phyloP scores from a whole-genome alignment of 306 rosid genomes.

The Ceratonia siliqua region DNA sequence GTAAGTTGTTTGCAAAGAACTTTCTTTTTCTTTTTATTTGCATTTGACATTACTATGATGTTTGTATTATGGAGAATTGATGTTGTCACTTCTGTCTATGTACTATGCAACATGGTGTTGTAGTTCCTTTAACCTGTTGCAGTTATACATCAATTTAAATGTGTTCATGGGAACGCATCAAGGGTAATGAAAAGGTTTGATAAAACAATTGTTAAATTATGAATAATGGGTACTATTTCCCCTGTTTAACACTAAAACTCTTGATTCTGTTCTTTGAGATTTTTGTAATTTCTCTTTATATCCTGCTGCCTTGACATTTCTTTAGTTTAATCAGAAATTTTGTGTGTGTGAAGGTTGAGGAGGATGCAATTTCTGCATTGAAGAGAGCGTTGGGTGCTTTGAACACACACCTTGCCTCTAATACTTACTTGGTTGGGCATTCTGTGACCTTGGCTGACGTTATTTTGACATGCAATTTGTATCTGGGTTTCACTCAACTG shows the following conservation, averaged over 20 bases:
- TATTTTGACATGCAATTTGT: conserved; percentile 50
- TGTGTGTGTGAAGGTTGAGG: conserved; percentile 67
- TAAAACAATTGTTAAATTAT: background rate
- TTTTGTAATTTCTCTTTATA: background rate
- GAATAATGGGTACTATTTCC: background rate
- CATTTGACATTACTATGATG: background rate
- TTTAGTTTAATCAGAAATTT: background rate
- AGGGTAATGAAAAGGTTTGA: background rate
- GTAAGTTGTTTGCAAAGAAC: conserved; percentile 39
- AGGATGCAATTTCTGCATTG: conserved; percentile 56
- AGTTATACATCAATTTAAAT: too few species aligned
- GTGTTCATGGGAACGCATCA: background rate
- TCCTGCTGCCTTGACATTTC: background rate
- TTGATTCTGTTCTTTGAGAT: background rate
- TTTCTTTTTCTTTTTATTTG: background rate
- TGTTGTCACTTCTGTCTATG: too few species aligned
- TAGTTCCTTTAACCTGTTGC: background rate
- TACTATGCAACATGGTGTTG: background rate
- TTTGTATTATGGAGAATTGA: background rate
- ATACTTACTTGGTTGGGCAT: conserved; percentile 82
- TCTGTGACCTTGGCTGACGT: conserved; percentile 84
- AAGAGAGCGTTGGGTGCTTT: conserved; percentile 73
- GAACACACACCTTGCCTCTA: conserved; percentile 68
- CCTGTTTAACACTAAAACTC: background rate
- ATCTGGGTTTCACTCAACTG: conserved; percentile 38